phyloP scores from a whole-genome alignment of 2,329 filamentous ascomycete species.

The Alternaria atra region DNA sequence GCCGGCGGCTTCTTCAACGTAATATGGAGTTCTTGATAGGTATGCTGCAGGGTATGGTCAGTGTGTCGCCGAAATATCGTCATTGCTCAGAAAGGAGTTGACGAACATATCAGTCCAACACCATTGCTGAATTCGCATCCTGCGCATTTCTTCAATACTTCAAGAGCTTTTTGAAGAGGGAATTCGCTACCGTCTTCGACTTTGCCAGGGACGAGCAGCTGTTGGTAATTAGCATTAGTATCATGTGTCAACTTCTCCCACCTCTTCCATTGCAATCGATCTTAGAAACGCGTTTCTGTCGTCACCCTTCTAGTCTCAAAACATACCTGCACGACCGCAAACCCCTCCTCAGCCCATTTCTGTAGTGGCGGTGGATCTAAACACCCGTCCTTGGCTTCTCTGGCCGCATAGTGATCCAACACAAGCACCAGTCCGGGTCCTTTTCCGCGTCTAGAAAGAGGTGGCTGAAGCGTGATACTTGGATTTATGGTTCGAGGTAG shows the following conservation, averaged over 20 bases:
- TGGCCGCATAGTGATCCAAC: slow-evolving; percentile 46
- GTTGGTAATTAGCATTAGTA: slow-evolving; percentile 21
- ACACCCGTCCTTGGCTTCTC: slow-evolving; percentile 47
- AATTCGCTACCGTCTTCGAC: slow-evolving; percentile 46
- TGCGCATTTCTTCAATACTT: slow-evolving; percentile 31
- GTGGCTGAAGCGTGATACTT: slow-evolving; percentile 53
- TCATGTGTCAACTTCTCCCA: slow-evolving; percentile 51
- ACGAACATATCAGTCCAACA: slow-evolving; percentile 45
- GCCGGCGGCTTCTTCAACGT: slow-evolving; percentile 40
- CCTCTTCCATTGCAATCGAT: background rate
- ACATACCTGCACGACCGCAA: slow-evolving; percentile 63
- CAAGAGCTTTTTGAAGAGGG: slow-evolving; percentile 38
- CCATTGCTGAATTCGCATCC: slow-evolving; percentile 38
- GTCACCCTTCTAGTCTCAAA: too few species aligned
- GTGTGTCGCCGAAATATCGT: background rate
- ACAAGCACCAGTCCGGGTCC: slow-evolving; percentile 61
- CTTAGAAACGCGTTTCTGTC: too few species aligned
- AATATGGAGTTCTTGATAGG: slow-evolving; percentile 43
- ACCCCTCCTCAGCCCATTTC: slow-evolving; percentile 79
- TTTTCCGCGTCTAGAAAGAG: slow-evolving; percentile 59
- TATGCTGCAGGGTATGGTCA: slow-evolving; percentile 37
- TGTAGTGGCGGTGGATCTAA: slow-evolving; percentile 64
- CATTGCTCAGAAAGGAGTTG: background rate
- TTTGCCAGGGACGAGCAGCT: slow-evolving; percentile 56
- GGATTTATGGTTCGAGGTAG: slow-evolving; percentile 33